A percentile compares a stretch with the other conserved stretches of the same genome.
Conservation (phyloP, 257 asterid genomes). For the Scutellaria minor region DNA sequence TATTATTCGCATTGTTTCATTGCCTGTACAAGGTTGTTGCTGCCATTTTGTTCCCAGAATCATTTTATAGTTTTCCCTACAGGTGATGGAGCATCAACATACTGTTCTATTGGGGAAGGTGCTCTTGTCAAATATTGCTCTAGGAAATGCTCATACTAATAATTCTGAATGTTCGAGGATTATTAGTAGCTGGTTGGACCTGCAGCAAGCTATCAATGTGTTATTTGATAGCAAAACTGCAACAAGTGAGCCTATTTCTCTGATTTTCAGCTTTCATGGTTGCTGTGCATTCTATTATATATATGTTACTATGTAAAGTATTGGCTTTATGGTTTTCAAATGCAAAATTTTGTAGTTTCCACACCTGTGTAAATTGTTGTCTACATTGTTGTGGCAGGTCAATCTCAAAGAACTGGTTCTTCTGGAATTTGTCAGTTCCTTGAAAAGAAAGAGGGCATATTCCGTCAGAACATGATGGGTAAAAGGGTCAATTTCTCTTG, state of each 20-base stretch:
- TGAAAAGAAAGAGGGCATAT: slow-evolving; percentile 95
- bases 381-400: slow-evolving; percentile 49
- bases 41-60: slow-evolving; percentile 16
- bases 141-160: slow-evolving; percentile 68
- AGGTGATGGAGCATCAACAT: slow-evolving; percentile 95
- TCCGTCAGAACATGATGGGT: slow-evolving; percentile 99
- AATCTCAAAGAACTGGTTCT: slow-evolving; percentile 54
- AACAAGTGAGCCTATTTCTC: slow-evolving; percentile 53
- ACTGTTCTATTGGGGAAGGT: slow-evolving; percentile 81
- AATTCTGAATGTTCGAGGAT: slow-evolving; percentile 60
- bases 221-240: slow-evolving; percentile 84
- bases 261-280: slow-evolving; percentile 30
- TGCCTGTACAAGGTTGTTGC: slow-evolving; percentile 15
- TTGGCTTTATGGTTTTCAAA: slow-evolving; percentile 17
- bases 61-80: slow-evolving; percentile 32
- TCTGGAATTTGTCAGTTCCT: slow-evolving; percentile 81
- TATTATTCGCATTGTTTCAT: neutral
- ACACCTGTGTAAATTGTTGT: slow-evolving; percentile 3
- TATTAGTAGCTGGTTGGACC: slow-evolving; percentile 79
- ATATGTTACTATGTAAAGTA: neutral
- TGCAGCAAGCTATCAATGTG: slow-evolving; percentile 84
- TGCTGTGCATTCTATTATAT: slow-evolving; percentile 3
- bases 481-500: slow-evolving; percentile 96
- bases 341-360: neutral
- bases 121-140: slow-evolving; percentile 74